Base-by-base conservation (phyloP, 208 protist species). In the Acanthamoeba sp. region DNA sequence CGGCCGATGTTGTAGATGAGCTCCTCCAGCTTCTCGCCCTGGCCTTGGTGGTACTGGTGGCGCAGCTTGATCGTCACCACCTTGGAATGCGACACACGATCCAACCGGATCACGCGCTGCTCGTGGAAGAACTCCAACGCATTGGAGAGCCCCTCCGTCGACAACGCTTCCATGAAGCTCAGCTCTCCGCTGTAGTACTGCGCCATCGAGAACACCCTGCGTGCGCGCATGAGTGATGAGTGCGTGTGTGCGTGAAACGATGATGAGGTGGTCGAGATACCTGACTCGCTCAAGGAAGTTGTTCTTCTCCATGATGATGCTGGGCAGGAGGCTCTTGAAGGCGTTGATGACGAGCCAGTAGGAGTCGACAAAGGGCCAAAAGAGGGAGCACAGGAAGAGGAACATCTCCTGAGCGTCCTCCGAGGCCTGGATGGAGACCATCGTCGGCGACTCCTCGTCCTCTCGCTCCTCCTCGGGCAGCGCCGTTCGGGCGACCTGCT, bases 281-380 rank as follows among this genome's bases (percentile, higher is more conserved):
- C 64, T 36, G 69, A 78, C 34, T 42, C 69, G 69, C 16, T 78
- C 69, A 34, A 78, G 69, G 38, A 78, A 78, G 69, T 20, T 78
- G 69, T 78, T 38, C 69, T 78, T 78, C 22, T 78, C 69, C 69
- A 78, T 78, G 69, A 78, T 78, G 69, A 78, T 78, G 69, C 34
- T 78, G 69, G 69, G 69, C 10, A 88, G 80, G 29, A 88, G 50
- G 50, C 48, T 64, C 40, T 38, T 52, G 80, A 32, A 52, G 7
- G 80, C n/a, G 80, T 62, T 88, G 80, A 62, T 62, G 42, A 88
- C 50, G 48, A 88, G 80, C 87, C 87, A 93, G 59, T 93, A 93
- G n/a, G 87, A 93, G 87, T 93, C 87, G n/a, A 93, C 24, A 34
- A 93, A 93, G 5, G 87, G 87, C 87, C 87, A 93, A 16, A 93